Base-by-base conservation (phyloP, 1,139 yeast species). In the Casaregolazyma suthepensis region DNA sequence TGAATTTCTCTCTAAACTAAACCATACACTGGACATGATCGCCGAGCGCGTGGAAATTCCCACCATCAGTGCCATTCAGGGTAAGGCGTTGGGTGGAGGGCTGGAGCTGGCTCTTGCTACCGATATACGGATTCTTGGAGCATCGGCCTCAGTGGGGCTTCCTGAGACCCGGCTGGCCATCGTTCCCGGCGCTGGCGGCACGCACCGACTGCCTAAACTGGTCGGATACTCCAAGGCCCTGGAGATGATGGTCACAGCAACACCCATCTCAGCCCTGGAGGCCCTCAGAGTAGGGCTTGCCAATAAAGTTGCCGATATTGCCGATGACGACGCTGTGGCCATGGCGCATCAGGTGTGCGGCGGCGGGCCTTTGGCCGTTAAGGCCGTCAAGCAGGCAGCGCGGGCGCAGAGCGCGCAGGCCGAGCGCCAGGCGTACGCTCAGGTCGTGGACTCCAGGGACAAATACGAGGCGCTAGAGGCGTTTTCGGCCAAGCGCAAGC, bases 111-210 rank as follows among this genome's bases (percentile, higher is more conserved):
- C 69, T 1, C 56, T 66, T 50, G 49, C 64, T 15, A 61, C 68
- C 7, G 70, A 66, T 49, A 61, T 66, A 55, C 56, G 69, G 19
- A 67, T 65, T 3, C 53, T 64, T 35, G 57, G 62, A n/a, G 17
- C 54, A 4, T 45, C 43, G 9, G 64, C 67, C 7, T 52, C 55
- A 22, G 59, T 65, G 6, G 68, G 66, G 1, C 58, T 65, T 10
- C 63, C 69, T 6, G 69, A 65, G 51, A 63, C 67, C 13, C 59
- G 67, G 5, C 58, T 65, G 31, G 69, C 67, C 1, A 65, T 65
- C 48, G 54, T 65, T 18, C 69, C 69, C 6, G 69, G 66, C 0
- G 71, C 71, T 4, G 71, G 71, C 12, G 71, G 71, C 7, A 67
- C 71, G 3, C 58, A 62, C 53, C 61, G 71, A 12, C 60, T 67